Evolutionary conservation across 805 yeast species (phyloP), one percentile per base, ranked within the genome.

Genomic region (Candida odintsovae): DNA sequence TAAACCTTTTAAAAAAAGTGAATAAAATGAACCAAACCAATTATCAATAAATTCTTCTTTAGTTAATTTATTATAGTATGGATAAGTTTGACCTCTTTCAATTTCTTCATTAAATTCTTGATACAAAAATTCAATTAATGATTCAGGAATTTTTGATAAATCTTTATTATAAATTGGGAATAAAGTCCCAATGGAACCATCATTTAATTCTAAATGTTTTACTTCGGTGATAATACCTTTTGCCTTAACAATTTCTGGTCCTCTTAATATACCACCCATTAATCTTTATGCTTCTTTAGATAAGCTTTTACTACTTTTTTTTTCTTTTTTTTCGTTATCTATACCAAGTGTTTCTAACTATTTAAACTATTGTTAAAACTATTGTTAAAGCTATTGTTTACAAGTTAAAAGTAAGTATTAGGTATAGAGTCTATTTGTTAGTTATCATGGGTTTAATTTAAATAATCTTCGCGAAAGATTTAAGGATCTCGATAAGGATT

Each of bases 71-170:
- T 72, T 64, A 20, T 68, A 65, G 49, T 78, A 71, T 0, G 96
- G 95, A 54, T 90, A 89, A 0, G 96, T 88, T 33, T 69, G 65
- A 6, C 97, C 97, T 38, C 72, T 78, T 29, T 76, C 85, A 7
- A 90, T 73, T 45, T 86, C 88, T 15, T 61, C 55, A 61, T 86
- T 86, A 68, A 86, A 78, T 48, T 78, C 76, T 3, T 65, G 60
- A 46, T 63, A 70, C 51, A 86, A 56, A 36, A 62, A 72, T 1
- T 69, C 63, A 6, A 82, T 49, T 20, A 89, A 65, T 0, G 66
- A 63, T 1, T 50, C 54, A 0, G 95, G 90, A 6, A 86, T 64
- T 20, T 72, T 73, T 1, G 59, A 53, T 2, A 69, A 46, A 29
- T 58, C 54, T 8, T 44, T 40, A 10, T 71, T 63, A 50, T 78